Percentiles rank a stretch among this genome's conserved stretches.
Conservation (phyloP, 2,329 filamentous ascomycete genomes). For the Alternaria postmessia region DNA sequence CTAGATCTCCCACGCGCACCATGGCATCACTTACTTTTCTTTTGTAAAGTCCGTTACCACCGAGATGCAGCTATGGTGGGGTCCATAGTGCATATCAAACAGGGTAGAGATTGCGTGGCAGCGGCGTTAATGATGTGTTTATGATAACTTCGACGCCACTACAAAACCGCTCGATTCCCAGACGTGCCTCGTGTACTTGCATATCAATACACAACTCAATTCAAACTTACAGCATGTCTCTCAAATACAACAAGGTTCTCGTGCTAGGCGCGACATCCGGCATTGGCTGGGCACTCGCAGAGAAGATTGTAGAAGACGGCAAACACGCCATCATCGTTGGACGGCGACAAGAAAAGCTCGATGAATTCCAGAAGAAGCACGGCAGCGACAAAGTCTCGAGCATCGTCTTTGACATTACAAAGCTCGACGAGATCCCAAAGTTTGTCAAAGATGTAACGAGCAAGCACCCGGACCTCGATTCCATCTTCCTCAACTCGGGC, state of each 20-base stretch:
- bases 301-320: slow-evolving; percentile 58
- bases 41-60: slow-evolving; percentile 4
- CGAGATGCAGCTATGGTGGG: background rate
- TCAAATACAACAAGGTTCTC: slow-evolving; percentile 62
- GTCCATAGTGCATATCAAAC: background rate
- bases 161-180: slow-evolving; percentile 1
- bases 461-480: slow-evolving; percentile 61
- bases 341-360: slow-evolving; percentile 60
- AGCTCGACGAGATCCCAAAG: slow-evolving; percentile 57
- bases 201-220: background rate
- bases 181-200: background rate
- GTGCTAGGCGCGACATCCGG: slow-evolving; percentile 63
- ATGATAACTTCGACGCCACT: background rate
- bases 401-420: slow-evolving; percentile 60
- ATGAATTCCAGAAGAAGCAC: slow-evolving; percentile 57
- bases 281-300: slow-evolving; percentile 61
- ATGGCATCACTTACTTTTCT: background rate
- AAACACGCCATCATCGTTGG: slow-evolving; percentile 60
- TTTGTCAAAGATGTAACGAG: slow-evolving; percentile 54
- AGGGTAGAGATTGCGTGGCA: slow-evolving; percentile 3
- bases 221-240: slow-evolving; percentile 47
- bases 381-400: slow-evolving; percentile 57
- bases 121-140: slow-evolving; percentile 11
- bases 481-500: slow-evolving; percentile 63
- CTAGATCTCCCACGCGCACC: background rate